Evolutionary conservation across 1,139 yeast genomes (phyloP), one percentile per base, ranked within the genome.

Genomic region (Debaryomycetaceae sp.): DNA sequence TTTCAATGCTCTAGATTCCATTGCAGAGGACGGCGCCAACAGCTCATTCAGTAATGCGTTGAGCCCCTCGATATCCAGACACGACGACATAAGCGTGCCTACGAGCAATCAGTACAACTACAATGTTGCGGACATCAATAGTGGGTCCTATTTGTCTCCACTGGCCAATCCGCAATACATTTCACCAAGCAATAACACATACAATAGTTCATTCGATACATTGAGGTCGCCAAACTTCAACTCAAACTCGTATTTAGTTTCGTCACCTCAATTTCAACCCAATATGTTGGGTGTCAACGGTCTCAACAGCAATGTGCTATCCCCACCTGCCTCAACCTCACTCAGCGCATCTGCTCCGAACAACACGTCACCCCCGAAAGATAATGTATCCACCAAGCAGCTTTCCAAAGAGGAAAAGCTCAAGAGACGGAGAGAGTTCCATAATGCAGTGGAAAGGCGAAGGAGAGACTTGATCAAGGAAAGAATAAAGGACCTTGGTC

Each of bases 371-470:
- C 39, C 44, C 22, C 46, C 44, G 27, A 34, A 41, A 23, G 44
- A 42, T 14, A 49, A 49, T 14, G 38, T 58, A 45, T 51, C 76
- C 41, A 58, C 68, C 43, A 80, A 72, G 60, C 80, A 68, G 56
- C 55, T 85, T 44, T 72, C 80, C n/a, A 82, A 83, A 56, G 93
- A 85, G 49, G 88, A 83, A 47, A 85, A 83, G 55, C 59, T 84
- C 45, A 77, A 78, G 51, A 75, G 93, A 55, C 75, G 91, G 54
- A 70, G 90, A 50, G 91, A 85, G 57, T 81, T 85, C 54, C 95
- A 86, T 58, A 86, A 86, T 58, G 93, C 90, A 1, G 95, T 86
- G 5, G 95, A 86, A 60, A 72, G 93, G 58, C 75, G 91, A 59
- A 74, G 95, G 60, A 72, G 95, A 53, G 95, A 86, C 57, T 68